phyloP scores from a whole-genome alignment of 2,329 filamentous ascomycete species.

The Trichophaea hybrida region DNA sequence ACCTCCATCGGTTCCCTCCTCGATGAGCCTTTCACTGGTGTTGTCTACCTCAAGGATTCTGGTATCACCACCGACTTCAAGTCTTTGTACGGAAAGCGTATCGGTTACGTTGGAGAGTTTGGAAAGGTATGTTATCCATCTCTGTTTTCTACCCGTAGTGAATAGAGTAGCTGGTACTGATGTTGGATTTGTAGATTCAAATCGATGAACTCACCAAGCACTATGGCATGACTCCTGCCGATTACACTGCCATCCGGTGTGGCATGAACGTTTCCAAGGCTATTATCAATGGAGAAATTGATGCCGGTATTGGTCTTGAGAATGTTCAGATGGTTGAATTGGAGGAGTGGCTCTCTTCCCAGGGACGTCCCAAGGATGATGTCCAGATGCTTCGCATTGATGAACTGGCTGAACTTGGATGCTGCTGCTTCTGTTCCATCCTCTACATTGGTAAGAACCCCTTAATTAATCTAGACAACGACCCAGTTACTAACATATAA shows the following conservation, averaged over 20 bases:
- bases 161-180: background rate
- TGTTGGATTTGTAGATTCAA: constrained; percentile 43
- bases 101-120: constrained; percentile 68
- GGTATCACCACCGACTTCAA: constrained; percentile 63
- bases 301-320: constrained; percentile 63
- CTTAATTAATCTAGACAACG: background rate
- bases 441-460: constrained; percentile 50
- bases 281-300: constrained; percentile 57
- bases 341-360: constrained; percentile 55
- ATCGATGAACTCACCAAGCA: constrained; percentile 67
- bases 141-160: background rate
- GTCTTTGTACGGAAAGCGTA: constrained; percentile 59
- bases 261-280: constrained; percentile 71
- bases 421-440: constrained; percentile 73
- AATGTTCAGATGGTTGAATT: constrained; percentile 76
- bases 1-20: constrained; percentile 59
- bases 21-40: constrained; percentile 66
- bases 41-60: constrained; percentile 59
- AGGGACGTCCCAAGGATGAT: constrained; percentile 49
- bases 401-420: constrained; percentile 62
- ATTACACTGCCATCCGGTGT: constrained; percentile 64
- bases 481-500: background rate
- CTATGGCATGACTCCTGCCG: constrained; percentile 57
- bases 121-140: constrained; percentile 40
- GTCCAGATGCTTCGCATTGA: constrained; percentile 73